These are phyloP conservation scores for Hericium erinaceus DNA, from an alignment of 768 basidiomycete genomes.

Conservation along the genomic window DNA sequence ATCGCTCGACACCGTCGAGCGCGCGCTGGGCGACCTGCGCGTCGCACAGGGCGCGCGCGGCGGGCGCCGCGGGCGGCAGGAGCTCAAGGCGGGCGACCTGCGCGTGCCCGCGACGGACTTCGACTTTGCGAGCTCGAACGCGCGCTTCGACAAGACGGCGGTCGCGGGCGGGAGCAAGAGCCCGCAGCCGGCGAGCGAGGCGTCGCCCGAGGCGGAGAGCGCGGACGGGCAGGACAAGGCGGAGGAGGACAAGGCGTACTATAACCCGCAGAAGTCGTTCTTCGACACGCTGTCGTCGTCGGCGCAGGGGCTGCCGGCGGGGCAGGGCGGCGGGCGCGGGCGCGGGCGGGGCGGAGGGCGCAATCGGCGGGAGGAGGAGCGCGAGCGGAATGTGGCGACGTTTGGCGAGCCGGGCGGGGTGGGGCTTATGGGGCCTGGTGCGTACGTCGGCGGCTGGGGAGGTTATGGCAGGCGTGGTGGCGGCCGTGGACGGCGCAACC, in stretches of 20 bases:
- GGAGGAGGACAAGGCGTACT: conserved; percentile 15
- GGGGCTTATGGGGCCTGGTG: conserved; percentile 68
- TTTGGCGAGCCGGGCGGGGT: conserved; percentile 82
- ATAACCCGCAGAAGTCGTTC: conserved; percentile 68
- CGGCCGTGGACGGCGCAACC: conserved; percentile 30
- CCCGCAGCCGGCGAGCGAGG: conserved; percentile 19
- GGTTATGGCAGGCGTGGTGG: conserved; percentile 49
- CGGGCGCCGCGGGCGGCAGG: conserved; percentile 30
- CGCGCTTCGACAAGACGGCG: conserved; percentile 71
- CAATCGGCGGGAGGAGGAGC: conserved; percentile 72
- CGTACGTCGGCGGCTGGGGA: conserved; percentile 74
- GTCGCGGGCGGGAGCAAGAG: conserved; percentile 21
- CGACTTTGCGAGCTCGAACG: conserved; percentile 72
- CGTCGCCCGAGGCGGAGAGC: conserved; percentile 15
- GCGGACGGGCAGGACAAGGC: conserved; percentile 22
- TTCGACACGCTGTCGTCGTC: conserved; percentile 63
- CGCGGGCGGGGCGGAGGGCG: conserved; percentile 44
- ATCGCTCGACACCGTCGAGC: conserved; percentile 64
- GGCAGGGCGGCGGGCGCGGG: conserved; percentile 33
- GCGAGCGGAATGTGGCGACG: conserved; percentile 77
- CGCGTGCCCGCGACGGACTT: conserved; percentile 70
- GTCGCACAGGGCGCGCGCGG: conserved; percentile 19
- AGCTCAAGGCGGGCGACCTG: conserved; percentile 28
- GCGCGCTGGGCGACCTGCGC: conserved; percentile 43
- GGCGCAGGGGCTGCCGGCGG: conserved; percentile 24